Conservation (phyloP, 176 grass and related monocot species). For the Cenchrus purpureus region DNA sequence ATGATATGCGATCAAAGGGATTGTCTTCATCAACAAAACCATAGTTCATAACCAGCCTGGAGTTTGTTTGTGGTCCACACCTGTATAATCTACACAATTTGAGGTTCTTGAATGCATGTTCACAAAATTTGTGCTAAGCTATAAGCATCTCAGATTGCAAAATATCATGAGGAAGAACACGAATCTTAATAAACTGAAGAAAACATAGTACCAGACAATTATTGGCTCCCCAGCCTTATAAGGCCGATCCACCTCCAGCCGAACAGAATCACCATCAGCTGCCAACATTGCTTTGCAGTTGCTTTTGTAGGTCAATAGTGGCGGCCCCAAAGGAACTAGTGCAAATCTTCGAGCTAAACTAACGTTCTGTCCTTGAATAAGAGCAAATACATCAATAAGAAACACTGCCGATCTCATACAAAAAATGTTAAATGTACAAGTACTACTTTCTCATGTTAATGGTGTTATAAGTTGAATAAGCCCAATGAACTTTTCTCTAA, state of each 20-base stretch:
- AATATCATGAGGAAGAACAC: slow-evolving; percentile 37
- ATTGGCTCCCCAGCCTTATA: slow-evolving; percentile 91
- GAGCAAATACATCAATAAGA: slow-evolving; percentile 34
- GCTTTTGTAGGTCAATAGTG: slow-evolving; percentile 97
- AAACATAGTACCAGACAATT: slow-evolving; percentile 87
- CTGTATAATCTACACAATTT: slow-evolving; percentile 67
- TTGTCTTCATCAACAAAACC: slow-evolving; percentile 99
- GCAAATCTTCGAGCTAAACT: slow-evolving; percentile 97
- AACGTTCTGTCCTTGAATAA: slow-evolving; percentile 76
- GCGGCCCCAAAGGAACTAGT: slow-evolving; percentile 91
- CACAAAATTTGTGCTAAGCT: slow-evolving; percentile 9
- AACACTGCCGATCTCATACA: slow-evolving; percentile 3
- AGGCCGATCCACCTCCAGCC: slow-evolving; percentile 77
- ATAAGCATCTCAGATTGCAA: slow-evolving; percentile 7
- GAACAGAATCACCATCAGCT: slow-evolving; percentile 79
- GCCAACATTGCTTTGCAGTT: slow-evolving; percentile 97
- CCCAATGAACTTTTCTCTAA: neutral
- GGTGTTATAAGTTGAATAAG: neutral
- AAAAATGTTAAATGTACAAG: slow-evolving; percentile 10
- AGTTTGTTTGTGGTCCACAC: slow-evolving; percentile 98
- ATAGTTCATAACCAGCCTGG: slow-evolving; percentile 94
- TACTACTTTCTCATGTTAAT: neutral
- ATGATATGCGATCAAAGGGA: slow-evolving; percentile 90
- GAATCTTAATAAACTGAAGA: slow-evolving; percentile 32
- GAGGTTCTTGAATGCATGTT: slow-evolving; percentile 36